A percentile compares a stretch with the other conserved stretches of the same genome.
Conservation (phyloP, 1,284 basidiomycete genomes). For the Chalciporus piperatoides region DNA sequence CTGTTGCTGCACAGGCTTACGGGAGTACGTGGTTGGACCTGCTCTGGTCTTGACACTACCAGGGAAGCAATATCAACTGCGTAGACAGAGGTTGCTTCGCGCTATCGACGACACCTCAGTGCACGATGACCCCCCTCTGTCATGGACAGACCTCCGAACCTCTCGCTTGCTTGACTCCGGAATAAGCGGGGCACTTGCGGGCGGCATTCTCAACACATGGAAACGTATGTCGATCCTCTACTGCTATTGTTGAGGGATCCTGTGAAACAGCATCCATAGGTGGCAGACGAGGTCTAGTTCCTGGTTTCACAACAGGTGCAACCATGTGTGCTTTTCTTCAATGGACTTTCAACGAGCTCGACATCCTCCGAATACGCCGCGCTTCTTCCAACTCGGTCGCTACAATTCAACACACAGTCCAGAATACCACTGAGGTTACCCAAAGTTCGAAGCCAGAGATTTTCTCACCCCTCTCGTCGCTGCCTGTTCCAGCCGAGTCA, state of each 20-base stretch:
- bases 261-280: constrained; percentile 30
- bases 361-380: constrained; percentile 53
- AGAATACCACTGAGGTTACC: not conserved
- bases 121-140: constrained; percentile 18
- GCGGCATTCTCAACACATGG: constrained; percentile 47
- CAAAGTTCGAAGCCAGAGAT: constrained; percentile 3
- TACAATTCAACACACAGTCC: not conserved
- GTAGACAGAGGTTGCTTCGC: constrained; percentile 34
- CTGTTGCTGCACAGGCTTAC: constrained; percentile 44
- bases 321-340: constrained; percentile 57
- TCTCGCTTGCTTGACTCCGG: constrained; percentile 59
- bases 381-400: constrained; percentile 34
- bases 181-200: constrained; percentile 60
- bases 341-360: constrained; percentile 60
- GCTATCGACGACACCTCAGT: constrained; percentile 5
- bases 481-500: constrained; percentile 9
- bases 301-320: constrained; percentile 55
- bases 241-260: not conserved
- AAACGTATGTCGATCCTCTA: constrained; percentile 36
- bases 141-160: constrained; percentile 52
- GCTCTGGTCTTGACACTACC: constrained; percentile 36
- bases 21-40: constrained; percentile 65
- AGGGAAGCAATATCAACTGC: constrained; percentile 34
- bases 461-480: constrained; percentile 1
- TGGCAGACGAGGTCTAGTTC: constrained; percentile 40